phyloP scores from a whole-genome alignment of 306 rosid genomes.

The Quercus gilva region DNA sequence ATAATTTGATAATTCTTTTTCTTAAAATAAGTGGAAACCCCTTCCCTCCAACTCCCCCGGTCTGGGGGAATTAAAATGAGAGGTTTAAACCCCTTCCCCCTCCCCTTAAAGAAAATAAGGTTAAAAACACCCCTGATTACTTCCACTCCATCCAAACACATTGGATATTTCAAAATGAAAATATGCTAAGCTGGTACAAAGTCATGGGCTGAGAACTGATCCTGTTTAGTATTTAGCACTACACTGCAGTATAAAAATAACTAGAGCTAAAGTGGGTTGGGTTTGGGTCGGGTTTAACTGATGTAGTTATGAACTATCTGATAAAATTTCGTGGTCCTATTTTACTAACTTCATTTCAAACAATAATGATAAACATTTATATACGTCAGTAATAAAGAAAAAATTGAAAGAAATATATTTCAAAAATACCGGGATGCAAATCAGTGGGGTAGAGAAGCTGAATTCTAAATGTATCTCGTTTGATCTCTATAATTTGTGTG shows the following conservation, averaged over 20 bases:
- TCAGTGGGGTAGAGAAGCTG: neutral
- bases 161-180: neutral
- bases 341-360: neutral
- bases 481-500: neutral
- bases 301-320: neutral
- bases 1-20: neutral
- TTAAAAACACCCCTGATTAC: too few species aligned
- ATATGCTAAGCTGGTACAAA: neutral
- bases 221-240: neutral
- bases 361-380: too few species aligned
- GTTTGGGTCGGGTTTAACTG: neutral
- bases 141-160: too few species aligned
- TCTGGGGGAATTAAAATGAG: neutral
- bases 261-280: neutral
- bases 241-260: neutral
- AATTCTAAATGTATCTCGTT: neutral
- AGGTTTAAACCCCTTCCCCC: too few species aligned
- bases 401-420: neutral
- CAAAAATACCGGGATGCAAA: neutral
- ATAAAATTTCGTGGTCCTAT: neutral
- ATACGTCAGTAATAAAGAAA: neutral
- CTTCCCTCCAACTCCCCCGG: too few species aligned
- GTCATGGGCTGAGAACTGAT: neutral
- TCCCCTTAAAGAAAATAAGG: too few species aligned
- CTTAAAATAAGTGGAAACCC: too few species aligned